A percentile compares a stretch with the other conserved stretches of the same genome.
These are phyloP conservation scores for Suhomyces wounanorum DNA, from an alignment of 1,139 yeast species.

Conservation along the genomic window DNA sequence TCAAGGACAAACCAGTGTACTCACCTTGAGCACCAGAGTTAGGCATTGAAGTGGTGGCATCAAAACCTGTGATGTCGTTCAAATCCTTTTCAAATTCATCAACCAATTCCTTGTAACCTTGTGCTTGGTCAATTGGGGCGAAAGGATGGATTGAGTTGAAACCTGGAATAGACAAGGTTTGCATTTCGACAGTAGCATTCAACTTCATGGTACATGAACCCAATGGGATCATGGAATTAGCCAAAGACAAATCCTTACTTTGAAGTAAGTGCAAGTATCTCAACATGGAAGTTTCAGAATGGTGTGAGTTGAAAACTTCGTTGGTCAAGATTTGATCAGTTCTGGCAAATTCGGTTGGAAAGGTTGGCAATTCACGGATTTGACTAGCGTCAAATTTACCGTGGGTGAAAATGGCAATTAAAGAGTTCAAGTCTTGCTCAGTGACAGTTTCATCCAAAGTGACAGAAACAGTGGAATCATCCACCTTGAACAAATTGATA, in stretches of 20 bases:
- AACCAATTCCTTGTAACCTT: slow-evolving; percentile 77
- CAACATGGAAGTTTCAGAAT: slow-evolving; percentile 91
- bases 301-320: slow-evolving; percentile 83
- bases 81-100: slow-evolving; percentile 79
- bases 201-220: slow-evolving; percentile 98
- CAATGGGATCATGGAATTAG: slow-evolving; percentile 94
- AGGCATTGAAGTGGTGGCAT: slow-evolving; percentile 90
- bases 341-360: slow-evolving; percentile 60
- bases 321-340: slow-evolving; percentile 65
- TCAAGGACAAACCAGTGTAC: slow-evolving; percentile 89
- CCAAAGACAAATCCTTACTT: slow-evolving; percentile 85
- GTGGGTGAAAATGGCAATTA: slow-evolving; percentile 61
- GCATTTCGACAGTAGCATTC: slow-evolving; percentile 94
- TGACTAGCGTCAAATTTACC: slow-evolving; percentile 18
- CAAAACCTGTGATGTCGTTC: slow-evolving; percentile 93
- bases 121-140: slow-evolving; percentile 83
- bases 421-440: slow-evolving; percentile 56
- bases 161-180: slow-evolving; percentile 92
- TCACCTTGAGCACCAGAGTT: slow-evolving; percentile 99
- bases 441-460: slow-evolving; percentile 87
- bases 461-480: slow-evolving; percentile 63
- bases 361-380: slow-evolving; percentile 45
- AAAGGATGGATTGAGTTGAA: slow-evolving; percentile 88
- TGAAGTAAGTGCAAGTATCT: slow-evolving; percentile 87
- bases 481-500: slow-evolving; percentile 75